These are phyloP conservation scores for Penicillium lagena DNA, from an alignment of 495 filamentous ascomycete species.

Conservation along the genomic window DNA sequence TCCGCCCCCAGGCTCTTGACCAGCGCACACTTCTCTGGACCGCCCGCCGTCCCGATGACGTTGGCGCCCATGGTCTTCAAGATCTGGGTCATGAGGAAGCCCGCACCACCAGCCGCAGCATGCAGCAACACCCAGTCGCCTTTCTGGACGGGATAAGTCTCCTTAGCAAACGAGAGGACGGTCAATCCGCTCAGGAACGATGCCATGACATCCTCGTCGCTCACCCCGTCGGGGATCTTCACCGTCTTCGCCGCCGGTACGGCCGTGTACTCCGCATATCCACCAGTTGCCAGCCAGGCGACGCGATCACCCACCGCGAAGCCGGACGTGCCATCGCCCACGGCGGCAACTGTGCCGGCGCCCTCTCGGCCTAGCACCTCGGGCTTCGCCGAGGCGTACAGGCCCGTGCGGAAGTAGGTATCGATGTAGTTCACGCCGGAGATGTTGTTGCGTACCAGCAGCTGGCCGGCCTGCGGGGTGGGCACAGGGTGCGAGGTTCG, in stretches of 20 bases:
- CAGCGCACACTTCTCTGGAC: slow-evolving; percentile 62
- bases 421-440: slow-evolving; percentile 85
- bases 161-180: slow-evolving; percentile 73
- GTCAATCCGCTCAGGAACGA: slow-evolving; percentile 79
- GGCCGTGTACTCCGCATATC: slow-evolving; percentile 77
- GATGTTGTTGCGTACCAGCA: slow-evolving; percentile 81
- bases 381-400: slow-evolving; percentile 73
- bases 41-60: slow-evolving; percentile 79
- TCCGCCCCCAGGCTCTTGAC: slow-evolving; percentile 65
- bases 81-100: slow-evolving; percentile 71
- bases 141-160: slow-evolving; percentile 64
- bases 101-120: slow-evolving; percentile 87
- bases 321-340: slow-evolving; percentile 38
- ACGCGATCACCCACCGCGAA: slow-evolving; percentile 63
- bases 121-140: slow-evolving; percentile 86
- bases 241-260: slow-evolving; percentile 49
- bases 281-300: slow-evolving; percentile 51
- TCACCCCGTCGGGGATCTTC: slow-evolving; percentile 58
- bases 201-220: slow-evolving; percentile 58
- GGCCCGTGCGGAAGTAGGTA: slow-evolving; percentile 85
- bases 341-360: slow-evolving; percentile 53
- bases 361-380: slow-evolving; percentile 82
- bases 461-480: slow-evolving; percentile 56
- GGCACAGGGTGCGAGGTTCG: slow-evolving; percentile 73
- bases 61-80: slow-evolving; percentile 66